Evolutionary conservation across 1,284 basidiomycete genomes (phyloP), one percentile per base, ranked within the genome.

Genomic region (Ceratobasidium theobromae): DNA sequence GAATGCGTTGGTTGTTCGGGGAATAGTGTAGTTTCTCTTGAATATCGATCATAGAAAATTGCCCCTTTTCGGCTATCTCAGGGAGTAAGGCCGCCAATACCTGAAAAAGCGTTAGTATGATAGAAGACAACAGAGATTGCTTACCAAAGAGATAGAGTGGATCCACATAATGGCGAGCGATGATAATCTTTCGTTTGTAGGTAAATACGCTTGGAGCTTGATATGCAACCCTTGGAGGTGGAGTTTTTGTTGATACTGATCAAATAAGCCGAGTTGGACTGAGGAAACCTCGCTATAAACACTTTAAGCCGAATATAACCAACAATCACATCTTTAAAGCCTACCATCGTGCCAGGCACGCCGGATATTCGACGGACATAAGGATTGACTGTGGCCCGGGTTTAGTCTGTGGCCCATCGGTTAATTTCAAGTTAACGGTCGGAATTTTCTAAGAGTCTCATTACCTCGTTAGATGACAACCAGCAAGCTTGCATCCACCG

Each of bases 401-500:
- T n/a, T n/a, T 16, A 23, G 18, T 8, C 16, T 64, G 21, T 14
- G 23, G 11, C 25, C n/a, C 18, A 9, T 35, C 28, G 27, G 2
- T 30, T 30, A n/a, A 32, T 4, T 16, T 3, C 16, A 5, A 52
- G 28, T 28, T 4, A 4, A 2, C 3, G 6, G 49, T 30, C n/a
- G 14, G 3, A 30, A 6, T 28, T 52, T 32, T 14, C 11, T 32
- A n/a, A 52, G 12, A 30, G 16, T 14, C 3, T 18, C 60, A n/a
- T 32, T 41, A 64, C 60, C 16, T 43, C 8, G 25, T 30, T 32
- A 2, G 18, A 9, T 8, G 49, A 28, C 25, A 16, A 23, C 60
- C 60, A 64, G 45, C 35, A 41, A 4, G 49, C 21, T 45, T 38
- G 35, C 60, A 64, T 64, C 60, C 60, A 64, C 40, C 49, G 48